Evolutionary conservation across 2,329 filamentous ascomycete genomes (phyloP).

Genomic region (Botryotinia globosa): DNA sequence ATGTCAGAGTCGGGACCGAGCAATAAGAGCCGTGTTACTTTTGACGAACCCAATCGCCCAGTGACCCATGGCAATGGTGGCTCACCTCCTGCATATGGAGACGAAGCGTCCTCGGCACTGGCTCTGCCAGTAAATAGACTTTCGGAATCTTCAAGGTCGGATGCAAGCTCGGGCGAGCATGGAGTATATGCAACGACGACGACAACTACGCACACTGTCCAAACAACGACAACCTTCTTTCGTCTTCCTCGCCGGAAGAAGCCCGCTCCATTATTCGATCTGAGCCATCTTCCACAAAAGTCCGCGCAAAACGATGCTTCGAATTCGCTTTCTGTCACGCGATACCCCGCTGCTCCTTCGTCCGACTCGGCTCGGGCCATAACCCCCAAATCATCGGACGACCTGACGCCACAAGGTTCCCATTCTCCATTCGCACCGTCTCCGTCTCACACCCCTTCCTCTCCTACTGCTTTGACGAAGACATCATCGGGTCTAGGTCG

Average conservation of each 20-base stretch:
- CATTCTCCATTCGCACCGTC: constrained; percentile 36
- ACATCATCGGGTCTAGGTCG: constrained; percentile 38
- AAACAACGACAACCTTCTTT: constrained; percentile 73
- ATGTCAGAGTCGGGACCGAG: constrained; percentile 38
- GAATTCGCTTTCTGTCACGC: constrained; percentile 40
- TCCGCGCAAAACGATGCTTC: constrained; percentile 44
- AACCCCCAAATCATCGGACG: constrained; percentile 31
- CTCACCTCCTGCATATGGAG: constrained; percentile 57
- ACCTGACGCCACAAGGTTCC: constrained; percentile 28
- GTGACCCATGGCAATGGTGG: constrained; percentile 41
- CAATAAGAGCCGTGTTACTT: constrained; percentile 49
- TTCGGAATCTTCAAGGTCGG: constrained; percentile 87
- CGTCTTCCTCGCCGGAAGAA: constrained; percentile 74
- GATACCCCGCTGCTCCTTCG: constrained; percentile 46
- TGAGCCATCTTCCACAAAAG: constrained; percentile 85
- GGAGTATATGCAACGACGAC: constrained; percentile 56
- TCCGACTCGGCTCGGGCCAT: constrained; percentile 43
- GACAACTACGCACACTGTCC: constrained; percentile 61
- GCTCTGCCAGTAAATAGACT: constrained; percentile 63
- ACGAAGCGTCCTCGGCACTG: constrained; percentile 59
- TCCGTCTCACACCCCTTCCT: constrained; percentile 22
- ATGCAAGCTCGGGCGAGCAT: constrained; percentile 73
- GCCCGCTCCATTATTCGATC: constrained; percentile 74
- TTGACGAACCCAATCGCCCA: constrained; percentile 59
- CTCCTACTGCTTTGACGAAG: constrained; percentile 29